Base-by-base conservation (phyloP, 352 stramenopile genomes). In the Globisporangium viniferum region DNA sequence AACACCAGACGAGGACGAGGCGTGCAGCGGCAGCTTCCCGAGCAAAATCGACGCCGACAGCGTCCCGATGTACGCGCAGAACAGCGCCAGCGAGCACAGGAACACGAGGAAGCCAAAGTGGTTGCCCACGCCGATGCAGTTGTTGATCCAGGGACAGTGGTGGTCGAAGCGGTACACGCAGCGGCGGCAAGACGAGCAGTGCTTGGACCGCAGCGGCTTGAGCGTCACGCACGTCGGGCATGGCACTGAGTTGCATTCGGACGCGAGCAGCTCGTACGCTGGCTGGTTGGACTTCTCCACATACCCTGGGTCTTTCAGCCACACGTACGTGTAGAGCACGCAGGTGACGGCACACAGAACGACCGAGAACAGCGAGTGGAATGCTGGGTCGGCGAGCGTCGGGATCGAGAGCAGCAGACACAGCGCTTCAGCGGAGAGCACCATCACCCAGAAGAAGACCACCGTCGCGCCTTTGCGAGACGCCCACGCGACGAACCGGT, bases 111-210 rank as follows among this genome's bases (percentile, higher is more conserved):
- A 94, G 24, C 74, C 86, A 54, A 73, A 71, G 67, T 94, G 87
- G 63, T 94, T 94, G 27, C 81, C 76, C 9, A 88, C 72, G 9
- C 87, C 87, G 54, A 94, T 76, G 66, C 87, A 94, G 69, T 94
- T 94, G 74, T 92, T 93, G 60, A 94, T 90, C 87, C 87, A 94
- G 48, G 87, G 87, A 71, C 87, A 94, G 64, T 94, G 87, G 66
- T 94, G 87, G 66, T 94, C 87, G 58, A 94, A 94, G 20, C 87
- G 87, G 54, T 92, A 76, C 36, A 94, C 85, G 57, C 87, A 94
- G 29, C 87, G 85, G 24, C 82, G 74, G 51, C 87, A 94, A 5
- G 87, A 87, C 8, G 85, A 88, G 66, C 87, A 94, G 69, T 94
- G 87, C 62, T 94, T 94, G 12, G 85, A 93, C 12, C 87, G 80